Conservation (phyloP, 2,329 filamentous ascomycete species). For the Clonostachys chloroleuca region DNA sequence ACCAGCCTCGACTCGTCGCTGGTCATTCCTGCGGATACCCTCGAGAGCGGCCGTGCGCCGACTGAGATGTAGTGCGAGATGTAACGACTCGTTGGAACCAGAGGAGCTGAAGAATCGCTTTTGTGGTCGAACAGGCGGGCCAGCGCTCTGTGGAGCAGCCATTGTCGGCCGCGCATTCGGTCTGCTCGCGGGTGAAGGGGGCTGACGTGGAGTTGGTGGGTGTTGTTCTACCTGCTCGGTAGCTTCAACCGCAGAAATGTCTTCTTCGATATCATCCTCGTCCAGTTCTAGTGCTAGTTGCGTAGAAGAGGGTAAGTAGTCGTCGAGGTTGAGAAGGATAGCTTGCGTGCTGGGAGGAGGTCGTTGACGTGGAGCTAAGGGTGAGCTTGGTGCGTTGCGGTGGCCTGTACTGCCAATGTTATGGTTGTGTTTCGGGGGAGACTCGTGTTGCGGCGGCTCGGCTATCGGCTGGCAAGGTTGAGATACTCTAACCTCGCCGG, state of each 20-base stretch:
- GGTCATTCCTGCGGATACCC: conserved; percentile 16
- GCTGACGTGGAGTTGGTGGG: background rate
- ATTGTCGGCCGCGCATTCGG: conserved; percentile 5
- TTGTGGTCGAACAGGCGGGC: conserved; percentile 6
- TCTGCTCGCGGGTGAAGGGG: too few relatives aligned
- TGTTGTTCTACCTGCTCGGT: background rate
- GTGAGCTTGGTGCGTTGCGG: conserved; percentile 3
- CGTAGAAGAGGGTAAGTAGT: conserved; percentile 51
- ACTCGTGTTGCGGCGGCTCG: background rate
- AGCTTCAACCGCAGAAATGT: conserved; percentile 9
- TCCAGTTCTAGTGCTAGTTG: conserved; percentile 48
- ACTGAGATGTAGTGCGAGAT: conserved; percentile 25
- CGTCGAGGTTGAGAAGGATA: conserved; percentile 47
- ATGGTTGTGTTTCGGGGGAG: background rate
- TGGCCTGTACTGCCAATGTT: background rate
- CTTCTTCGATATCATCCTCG: conserved; percentile 4
- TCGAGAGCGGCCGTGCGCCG: conserved; percentile 23
- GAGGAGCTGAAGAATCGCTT: conserved; percentile 30
- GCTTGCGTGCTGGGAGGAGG: conserved; percentile 43
- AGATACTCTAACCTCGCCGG: background rate
- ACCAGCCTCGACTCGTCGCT: conserved; percentile 3
- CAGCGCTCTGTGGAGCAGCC: conserved; percentile 6
- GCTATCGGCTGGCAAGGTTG: too few relatives aligned
- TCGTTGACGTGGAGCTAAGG: conserved; percentile 9
- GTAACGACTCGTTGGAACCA: conserved; percentile 24